A percentile compares a stretch with the other conserved stretches of the same genome.
These are phyloP conservation scores for Penicillium sumatraense DNA, from an alignment of 2,329 filamentous ascomycete species.

Conservation along the genomic window DNA sequence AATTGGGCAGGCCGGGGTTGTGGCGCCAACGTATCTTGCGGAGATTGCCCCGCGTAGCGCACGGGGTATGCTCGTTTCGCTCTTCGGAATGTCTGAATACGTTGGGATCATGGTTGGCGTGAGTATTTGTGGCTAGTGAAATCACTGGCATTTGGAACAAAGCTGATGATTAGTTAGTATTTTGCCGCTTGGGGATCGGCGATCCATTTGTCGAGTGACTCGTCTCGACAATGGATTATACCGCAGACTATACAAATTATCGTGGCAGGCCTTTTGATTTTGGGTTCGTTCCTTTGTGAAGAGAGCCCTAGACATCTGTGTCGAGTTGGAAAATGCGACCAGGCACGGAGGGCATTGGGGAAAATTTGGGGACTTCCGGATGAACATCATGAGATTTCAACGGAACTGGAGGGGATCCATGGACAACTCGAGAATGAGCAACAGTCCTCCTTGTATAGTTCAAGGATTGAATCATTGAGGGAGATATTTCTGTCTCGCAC, in stretches of 20 bases:
- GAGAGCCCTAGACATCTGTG: conserved; percentile 71
- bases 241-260: conserved; percentile 74
- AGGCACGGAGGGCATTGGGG: conserved; percentile 52
- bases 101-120: conserved; percentile 29
- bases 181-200: conserved; percentile 50
- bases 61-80: conserved; percentile 61
- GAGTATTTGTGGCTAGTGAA: not conserved
- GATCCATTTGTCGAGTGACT: conserved; percentile 51
- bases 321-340: conserved; percentile 62
- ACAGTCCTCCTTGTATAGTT: not conserved
- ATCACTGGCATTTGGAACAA: too few species aligned
- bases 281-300: conserved; percentile 67
- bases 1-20: conserved; percentile 67
- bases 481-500: conserved; percentile 61
- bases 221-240: conserved; percentile 57
- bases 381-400: conserved; percentile 12
- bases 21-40: conserved; percentile 87
- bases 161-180: conserved; percentile 20
- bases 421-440: conserved; percentile 10
- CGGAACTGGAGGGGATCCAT: conserved; percentile 13
- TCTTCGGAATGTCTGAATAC: conserved; percentile 27
- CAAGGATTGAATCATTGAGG: not conserved
- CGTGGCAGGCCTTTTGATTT: conserved; percentile 69
- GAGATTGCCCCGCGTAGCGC: conserved; percentile 75
- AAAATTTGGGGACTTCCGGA: conserved; percentile 46